A percentile compares a stretch with the other conserved stretches of the same genome.
These are phyloP conservation scores for Ceratocystis lukuohia DNA, from an alignment of 2,329 filamentous ascomycete genomes.

Conservation along the genomic window DNA sequence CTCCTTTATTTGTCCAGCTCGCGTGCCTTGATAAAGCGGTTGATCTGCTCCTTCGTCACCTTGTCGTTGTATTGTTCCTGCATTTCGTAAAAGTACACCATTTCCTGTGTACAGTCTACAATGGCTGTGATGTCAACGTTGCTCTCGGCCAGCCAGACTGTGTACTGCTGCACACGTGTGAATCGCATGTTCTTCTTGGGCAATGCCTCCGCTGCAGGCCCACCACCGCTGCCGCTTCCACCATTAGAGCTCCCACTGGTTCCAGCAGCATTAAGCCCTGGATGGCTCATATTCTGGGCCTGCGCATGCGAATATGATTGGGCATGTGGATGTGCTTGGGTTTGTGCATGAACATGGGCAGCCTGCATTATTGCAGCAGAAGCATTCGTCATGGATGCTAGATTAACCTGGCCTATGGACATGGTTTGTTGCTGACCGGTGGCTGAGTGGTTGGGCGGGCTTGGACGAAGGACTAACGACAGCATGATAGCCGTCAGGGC, in stretches of 20 bases:
- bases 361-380: conserved; percentile 10
- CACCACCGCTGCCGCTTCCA: conserved; percentile 19
- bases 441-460: conserved; percentile 18
- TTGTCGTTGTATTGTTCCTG: conserved; percentile 50
- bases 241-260: neutral
- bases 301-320: neutral
- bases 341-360: conserved; percentile 8
- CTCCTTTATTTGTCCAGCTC: conserved; percentile 37
- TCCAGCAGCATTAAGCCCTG: neutral
- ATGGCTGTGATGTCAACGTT: conserved; percentile 72
- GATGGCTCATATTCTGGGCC: neutral
- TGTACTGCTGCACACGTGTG: conserved; percentile 45
- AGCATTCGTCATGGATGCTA: conserved; percentile 2
- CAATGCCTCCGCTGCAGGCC: neutral
- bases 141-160: conserved; percentile 75
- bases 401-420: conserved; percentile 10
- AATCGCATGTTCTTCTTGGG: conserved; percentile 17
- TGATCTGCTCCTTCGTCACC: conserved; percentile 43
- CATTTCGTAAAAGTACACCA: conserved; percentile 75
- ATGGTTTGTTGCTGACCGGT: conserved; percentile 29
- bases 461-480: conserved; percentile 65
- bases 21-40: conserved; percentile 45
- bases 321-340: conserved; percentile 4
- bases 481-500: conserved; percentile 78
- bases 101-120: conserved; percentile 80